These are phyloP conservation scores for Talaromyces funiculosus DNA, from an alignment of 2,329 filamentous ascomycete genomes.

Conservation along the genomic window DNA sequence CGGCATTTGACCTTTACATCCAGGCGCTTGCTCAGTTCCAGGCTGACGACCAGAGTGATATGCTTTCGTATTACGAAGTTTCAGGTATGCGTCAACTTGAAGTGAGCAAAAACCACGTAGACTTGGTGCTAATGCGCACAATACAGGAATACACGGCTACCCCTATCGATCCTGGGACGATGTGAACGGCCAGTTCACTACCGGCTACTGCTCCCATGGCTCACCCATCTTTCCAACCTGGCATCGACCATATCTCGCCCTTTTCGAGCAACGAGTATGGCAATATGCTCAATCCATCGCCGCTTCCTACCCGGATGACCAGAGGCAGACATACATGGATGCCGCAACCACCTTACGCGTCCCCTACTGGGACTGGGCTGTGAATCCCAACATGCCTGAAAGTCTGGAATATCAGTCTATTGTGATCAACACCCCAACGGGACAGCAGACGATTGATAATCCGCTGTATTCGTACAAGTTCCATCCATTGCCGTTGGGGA, in stretches of 20 bases:
- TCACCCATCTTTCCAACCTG: conserved; percentile 72
- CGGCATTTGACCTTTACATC: conserved; percentile 68
- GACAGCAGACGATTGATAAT: conserved; percentile 36
- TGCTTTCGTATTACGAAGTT: conserved; percentile 72
- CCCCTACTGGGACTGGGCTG: conserved; percentile 49
- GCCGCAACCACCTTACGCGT: conserved; percentile 41
- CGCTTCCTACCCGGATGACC: conserved; percentile 38
- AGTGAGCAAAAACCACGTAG: not conserved
- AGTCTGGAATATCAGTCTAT: conserved; percentile 38
- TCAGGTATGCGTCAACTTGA: conserved; percentile 48
- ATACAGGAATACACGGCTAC: conserved; percentile 70
- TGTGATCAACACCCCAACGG: conserved; percentile 38
- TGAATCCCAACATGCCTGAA: conserved; percentile 26
- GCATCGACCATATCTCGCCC: conserved; percentile 73
- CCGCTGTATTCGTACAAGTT: conserved; percentile 44
- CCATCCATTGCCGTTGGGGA: conserved; percentile 14
- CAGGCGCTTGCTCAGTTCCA: conserved; percentile 70
- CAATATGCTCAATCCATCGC: conserved; percentile 35
- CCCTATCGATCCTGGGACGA: conserved; percentile 58
- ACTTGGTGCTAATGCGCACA: not conserved
- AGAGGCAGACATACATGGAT: conserved; percentile 44
- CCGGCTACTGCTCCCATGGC: conserved; percentile 72
- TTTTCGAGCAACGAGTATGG: conserved; percentile 49
- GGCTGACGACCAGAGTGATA: conserved; percentile 56
- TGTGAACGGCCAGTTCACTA: conserved; percentile 45